Base-by-base conservation (phyloP, 1,284 basidiomycete genomes). In the Cutaneotrichosporon cavernicola region DNA sequence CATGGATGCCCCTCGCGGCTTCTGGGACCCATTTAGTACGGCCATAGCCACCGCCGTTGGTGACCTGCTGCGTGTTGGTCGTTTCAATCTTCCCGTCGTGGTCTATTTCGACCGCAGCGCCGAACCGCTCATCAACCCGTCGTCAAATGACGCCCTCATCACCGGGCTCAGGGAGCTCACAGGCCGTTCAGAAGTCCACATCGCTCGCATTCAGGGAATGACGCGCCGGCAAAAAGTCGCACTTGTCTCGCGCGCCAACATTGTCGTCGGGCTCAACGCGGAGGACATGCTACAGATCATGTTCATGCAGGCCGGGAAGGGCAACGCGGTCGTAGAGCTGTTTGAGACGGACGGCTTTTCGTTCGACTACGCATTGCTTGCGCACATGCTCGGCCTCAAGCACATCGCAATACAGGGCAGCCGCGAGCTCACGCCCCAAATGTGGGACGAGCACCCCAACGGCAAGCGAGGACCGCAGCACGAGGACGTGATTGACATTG, bases 141-240 rank as follows among this genome's bases (percentile, higher is more conserved):
- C 58, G 4, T 66, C 72, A 38, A 75, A 74, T 46, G 61, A 69
- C 1, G 65, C 65, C 0, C 64, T 80, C 55, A 62, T 79, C 49
- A 60, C 69, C 30, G 70, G 70, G 1, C 72, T 79, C 49, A 74
- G 72, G 62, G 57, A 62, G 0, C 63, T 80, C 22, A 76, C 75
- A 0, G 50, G 65, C 26, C 65, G 68, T 13, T 77, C 78, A 31
- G 79, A 79, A 61, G 70, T 80, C 18, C 79, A 80, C 65, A 70
- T 77, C 14, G 69, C 73, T 4, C 66, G 70, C 51, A 4, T 76
- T 5, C 61, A 63, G 22, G 57, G 65, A 21, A 76, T 80, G 75
- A 70, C 64, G n/a, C 62, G 63, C 34, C 62, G 65, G 16, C 71
- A 77, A 56, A 71, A 72, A 43, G 65, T 77, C 6, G 69, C 72